Evolutionary conservation across 2,329 filamentous ascomycete species (phyloP), one percentile per base, ranked within the genome.

Genomic region (Epichloe aotearoae): DNA sequence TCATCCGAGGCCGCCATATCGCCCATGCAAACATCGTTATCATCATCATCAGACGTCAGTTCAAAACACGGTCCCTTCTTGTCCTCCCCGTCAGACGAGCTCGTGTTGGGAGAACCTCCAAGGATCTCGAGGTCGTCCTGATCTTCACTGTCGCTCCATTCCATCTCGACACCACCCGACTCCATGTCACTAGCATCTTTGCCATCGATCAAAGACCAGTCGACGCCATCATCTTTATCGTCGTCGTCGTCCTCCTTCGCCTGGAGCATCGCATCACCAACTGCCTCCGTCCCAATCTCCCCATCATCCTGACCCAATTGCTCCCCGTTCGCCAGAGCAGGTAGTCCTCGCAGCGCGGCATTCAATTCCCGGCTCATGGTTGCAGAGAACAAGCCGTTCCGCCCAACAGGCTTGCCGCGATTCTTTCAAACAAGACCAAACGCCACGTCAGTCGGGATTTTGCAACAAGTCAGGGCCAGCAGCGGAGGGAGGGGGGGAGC

Each of bases 381-480:
- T 38, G 64, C 61, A 15, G 57, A 55, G 44, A 64, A 63, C 2
- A 62, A 56, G 5, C 68, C 60, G 11, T 63, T 58, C 1, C 64
- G 57, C 8, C 69, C 69, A 7, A 70, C 57, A 0, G 69, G 65
- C 49, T 67, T 70, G 0, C 69, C 68, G 1, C 63, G 62, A 6
- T 54, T 58, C 68, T 71, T 26, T 12, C 5, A 5, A 1, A 30
- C 15, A 2, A 17, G 1, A 43, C n/a, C 17, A 46, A n/a, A 14
- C 4, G 4, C 1, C 26, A 11, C 4, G 19, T 41, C n/a, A 40
- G 33, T 30, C 26, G 26, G 26, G 1, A 30, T 11, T 8, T 8
- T 8, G 26, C 26, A 17, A 20, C 2, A 23, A 26, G 15, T 42
- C 20, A n/a, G 36, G 36, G 14, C 2, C 1, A 36, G 14, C 11